Percentiles rank a stretch among this genome's conserved stretches.
Evolutionary conservation across 2,329 filamentous ascomycete genomes (phyloP).

Genomic region (Hortaea sp.): DNA sequence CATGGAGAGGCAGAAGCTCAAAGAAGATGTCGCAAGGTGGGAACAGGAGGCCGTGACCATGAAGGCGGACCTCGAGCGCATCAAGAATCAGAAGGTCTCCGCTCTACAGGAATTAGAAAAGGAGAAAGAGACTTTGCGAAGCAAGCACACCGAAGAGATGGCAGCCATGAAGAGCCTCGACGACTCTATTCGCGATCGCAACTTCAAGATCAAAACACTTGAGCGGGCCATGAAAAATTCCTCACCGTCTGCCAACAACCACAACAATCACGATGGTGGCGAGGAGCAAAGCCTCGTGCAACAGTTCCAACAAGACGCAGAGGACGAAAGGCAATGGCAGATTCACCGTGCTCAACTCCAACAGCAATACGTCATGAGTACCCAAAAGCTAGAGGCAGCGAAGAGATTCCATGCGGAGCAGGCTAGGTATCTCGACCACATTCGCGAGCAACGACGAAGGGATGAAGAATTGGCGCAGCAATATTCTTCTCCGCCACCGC

Average conservation of each 20-base stretch:
- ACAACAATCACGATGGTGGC: slow-evolving; percentile 9
- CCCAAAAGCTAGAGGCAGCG: slow-evolving; percentile 23
- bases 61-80: slow-evolving; percentile 34
- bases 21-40: slow-evolving; percentile 61
- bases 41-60: slow-evolving; percentile 52
- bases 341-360: slow-evolving; percentile 22
- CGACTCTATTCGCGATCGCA: slow-evolving; percentile 61
- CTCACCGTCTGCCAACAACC: slow-evolving; percentile 27
- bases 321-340: slow-evolving; percentile 31
- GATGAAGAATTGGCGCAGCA: slow-evolving; percentile 19
- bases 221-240: slow-evolving; percentile 55
- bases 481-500: slow-evolving; percentile 13
- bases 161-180: slow-evolving; percentile 53
- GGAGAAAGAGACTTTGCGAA: slow-evolving; percentile 32
- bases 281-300: slow-evolving; percentile 19
- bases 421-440: slow-evolving; percentile 16
- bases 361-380: slow-evolving; percentile 21
- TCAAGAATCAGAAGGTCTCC: slow-evolving; percentile 29
- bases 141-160: slow-evolving; percentile 32
- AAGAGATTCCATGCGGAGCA: slow-evolving; percentile 37
- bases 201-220: slow-evolving; percentile 60
- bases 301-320: slow-evolving; percentile 26
- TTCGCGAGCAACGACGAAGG: slow-evolving; percentile 20
- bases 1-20: slow-evolving; percentile 56
- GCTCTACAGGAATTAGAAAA: slow-evolving; percentile 27